Conservation (phyloP, 1,284 basidiomycete species). For the Albatrellus sp. region DNA sequence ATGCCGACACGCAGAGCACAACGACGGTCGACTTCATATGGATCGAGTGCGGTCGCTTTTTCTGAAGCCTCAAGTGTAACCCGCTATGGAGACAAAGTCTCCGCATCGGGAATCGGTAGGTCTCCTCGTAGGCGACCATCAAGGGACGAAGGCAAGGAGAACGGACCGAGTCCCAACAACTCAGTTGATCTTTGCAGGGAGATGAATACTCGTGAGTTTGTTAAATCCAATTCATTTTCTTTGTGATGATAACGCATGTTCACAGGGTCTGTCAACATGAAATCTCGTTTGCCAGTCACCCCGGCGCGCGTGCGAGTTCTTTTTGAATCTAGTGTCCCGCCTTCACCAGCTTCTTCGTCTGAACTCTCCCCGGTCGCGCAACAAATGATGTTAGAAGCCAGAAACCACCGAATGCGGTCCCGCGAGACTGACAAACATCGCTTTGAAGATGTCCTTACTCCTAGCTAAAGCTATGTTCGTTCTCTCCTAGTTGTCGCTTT, state of each 20-base stretch:
- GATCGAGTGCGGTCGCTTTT: constrained; percentile 2
- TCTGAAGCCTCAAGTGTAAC: background rate
- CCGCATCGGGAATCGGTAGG: background rate
- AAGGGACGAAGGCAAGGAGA: constrained; percentile 7
- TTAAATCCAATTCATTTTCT: background rate
- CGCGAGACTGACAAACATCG: constrained; percentile 16
- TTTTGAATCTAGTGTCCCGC: constrained; percentile 14
- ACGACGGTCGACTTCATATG: constrained; percentile 7
- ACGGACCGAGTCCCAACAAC: background rate
- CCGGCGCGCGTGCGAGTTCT: constrained; percentile 18
- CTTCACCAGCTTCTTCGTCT: constrained; percentile 59
- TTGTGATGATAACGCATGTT: background rate
- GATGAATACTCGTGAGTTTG: background rate
- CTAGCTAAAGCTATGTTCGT: background rate
- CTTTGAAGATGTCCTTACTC: constrained; percentile 1
- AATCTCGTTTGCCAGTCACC: constrained; percentile 12
- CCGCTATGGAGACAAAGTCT: background rate
- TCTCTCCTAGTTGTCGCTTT: background rate
- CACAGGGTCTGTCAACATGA: background rate
- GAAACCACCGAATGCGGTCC: constrained; percentile 40
- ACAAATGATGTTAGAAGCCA: constrained; percentile 52
- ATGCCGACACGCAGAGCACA: constrained; percentile 5
- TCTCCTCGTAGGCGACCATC: background rate
- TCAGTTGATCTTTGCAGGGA: background rate
- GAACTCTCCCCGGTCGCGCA: constrained; percentile 56